Percentiles rank a stretch among this genome's conserved stretches.
Conservation (phyloP, 2,329 filamentous ascomycete species). For the Hansfordia pulvinata region DNA sequence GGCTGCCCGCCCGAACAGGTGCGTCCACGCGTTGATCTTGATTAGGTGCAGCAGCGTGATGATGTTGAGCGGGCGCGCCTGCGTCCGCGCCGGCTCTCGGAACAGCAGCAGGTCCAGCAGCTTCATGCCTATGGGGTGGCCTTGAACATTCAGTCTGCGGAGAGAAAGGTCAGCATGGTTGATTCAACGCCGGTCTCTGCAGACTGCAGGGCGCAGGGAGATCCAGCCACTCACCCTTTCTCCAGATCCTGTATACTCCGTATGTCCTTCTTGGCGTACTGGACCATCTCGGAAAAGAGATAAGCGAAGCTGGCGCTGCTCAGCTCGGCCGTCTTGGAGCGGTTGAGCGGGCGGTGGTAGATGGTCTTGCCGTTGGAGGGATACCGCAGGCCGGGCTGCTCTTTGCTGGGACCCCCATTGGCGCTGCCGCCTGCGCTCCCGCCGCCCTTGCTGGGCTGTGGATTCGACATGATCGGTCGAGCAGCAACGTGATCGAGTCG, state of each 20-base stretch:
- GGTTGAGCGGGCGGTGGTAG: constrained; percentile 90
- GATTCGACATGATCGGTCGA: constrained; percentile 30
- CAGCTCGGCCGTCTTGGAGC: constrained; percentile 74
- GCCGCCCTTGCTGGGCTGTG: constrained; percentile 29
- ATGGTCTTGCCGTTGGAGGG: constrained; percentile 94
- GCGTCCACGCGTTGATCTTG: constrained; percentile 80
- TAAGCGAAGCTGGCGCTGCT: constrained; percentile 93
- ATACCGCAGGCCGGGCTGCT: constrained; percentile 59
- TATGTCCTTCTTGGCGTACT: constrained; percentile 81
- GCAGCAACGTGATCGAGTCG: too few species aligned
- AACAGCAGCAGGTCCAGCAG: constrained; percentile 91
- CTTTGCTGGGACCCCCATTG: too few species aligned
- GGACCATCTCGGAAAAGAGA: constrained; percentile 92
- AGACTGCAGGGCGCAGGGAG: too few species aligned
- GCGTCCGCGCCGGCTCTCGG: constrained; percentile 56
- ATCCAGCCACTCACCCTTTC: constrained; percentile 59
- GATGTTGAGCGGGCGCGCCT: constrained; percentile 73
- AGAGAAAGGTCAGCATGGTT: too few species aligned
- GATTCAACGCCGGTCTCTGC: too few species aligned
- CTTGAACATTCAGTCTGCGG: constrained; percentile 73
- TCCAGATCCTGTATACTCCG: constrained; percentile 91
- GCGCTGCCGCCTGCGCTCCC: constrained; percentile 28
- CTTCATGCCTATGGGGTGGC: constrained; percentile 85
- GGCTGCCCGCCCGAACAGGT: constrained; percentile 81
- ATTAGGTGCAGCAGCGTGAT: constrained; percentile 90